Percentiles rank a stretch among this genome's conserved stretches.
phyloP scores from a whole-genome alignment of 331 rosid genomes.

The Malus hybrid region DNA sequence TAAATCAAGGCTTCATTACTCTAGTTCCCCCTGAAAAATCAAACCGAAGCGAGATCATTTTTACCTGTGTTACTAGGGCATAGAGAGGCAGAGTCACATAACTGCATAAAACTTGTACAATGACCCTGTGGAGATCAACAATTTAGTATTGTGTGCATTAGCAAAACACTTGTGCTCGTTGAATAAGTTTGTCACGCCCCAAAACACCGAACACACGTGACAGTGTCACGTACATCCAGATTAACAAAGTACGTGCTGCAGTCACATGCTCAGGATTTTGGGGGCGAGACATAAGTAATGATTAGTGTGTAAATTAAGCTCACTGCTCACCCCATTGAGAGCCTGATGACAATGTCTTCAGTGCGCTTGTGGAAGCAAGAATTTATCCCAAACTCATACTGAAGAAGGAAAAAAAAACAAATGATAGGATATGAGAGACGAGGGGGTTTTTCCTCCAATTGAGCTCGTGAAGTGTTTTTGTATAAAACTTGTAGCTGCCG shows the following conservation, averaged over 20 bases:
- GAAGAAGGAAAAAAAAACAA: constrained; percentile 2
- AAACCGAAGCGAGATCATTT: not conserved
- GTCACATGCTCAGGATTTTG: no score
- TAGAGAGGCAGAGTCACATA: constrained; percentile 71
- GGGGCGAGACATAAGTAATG: not conserved
- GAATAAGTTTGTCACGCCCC: no score
- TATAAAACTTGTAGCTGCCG: not conserved
- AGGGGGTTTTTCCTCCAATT: no score
- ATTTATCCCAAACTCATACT: constrained; percentile 28
- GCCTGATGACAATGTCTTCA: constrained; percentile 26
- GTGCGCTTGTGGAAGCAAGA: constrained; percentile 51
- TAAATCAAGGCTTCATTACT: not conserved
- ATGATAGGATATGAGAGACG: not conserved
- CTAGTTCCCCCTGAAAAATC: not conserved
- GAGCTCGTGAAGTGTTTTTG: not conserved
- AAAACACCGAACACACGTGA: no score
- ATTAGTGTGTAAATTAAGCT: not conserved
- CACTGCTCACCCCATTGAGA: constrained; percentile 64
- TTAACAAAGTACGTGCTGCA: no score
- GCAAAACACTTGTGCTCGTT: not conserved
- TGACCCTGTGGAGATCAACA: constrained; percentile 35
- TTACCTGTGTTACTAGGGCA: constrained; percentile 76
- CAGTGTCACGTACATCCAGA: no score
- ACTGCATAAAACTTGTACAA: constrained; percentile 53
- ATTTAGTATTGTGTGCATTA: not conserved